Conservation (phyloP, 306 rosid species). For the Rosa lucieae region DNA sequence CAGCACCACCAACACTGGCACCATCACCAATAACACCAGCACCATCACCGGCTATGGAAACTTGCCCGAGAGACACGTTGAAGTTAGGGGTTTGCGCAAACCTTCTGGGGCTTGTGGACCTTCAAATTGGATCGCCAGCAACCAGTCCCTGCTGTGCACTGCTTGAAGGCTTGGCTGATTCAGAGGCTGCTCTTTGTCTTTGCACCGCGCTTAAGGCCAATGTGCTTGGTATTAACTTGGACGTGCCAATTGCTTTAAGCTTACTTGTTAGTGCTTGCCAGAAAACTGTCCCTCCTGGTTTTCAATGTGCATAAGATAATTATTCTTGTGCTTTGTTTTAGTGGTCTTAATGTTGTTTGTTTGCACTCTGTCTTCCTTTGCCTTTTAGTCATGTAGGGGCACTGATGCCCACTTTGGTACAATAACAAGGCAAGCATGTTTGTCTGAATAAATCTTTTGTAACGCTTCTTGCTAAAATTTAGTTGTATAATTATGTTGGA, state of each 20-base stretch:
- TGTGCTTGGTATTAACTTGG: constrained; percentile 67
- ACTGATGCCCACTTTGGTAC: neutral
- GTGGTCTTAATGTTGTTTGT: neutral
- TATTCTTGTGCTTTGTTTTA: neutral
- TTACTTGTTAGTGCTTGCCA: constrained; percentile 75
- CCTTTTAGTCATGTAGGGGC: neutral
- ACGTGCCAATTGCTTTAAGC: constrained; percentile 56
- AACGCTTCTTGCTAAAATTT: constrained; percentile 8
- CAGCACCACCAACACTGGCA: neutral
- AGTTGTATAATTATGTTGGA: neutral
- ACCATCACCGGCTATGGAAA: neutral
- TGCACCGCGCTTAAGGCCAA: constrained; percentile 80
- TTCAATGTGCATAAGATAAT: constrained; percentile 43
- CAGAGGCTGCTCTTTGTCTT: constrained; percentile 71
- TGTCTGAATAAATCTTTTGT: constrained; percentile 16
- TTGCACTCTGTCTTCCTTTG: neutral
- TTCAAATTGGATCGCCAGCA: constrained; percentile 49
- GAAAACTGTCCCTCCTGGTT: constrained; percentile 61
- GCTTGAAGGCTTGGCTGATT: constrained; percentile 57
- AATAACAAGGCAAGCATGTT: constrained; percentile 33
- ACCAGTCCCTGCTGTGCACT: constrained; percentile 62
- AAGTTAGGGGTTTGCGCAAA: constrained; percentile 66
- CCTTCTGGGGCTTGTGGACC: constrained; percentile 49
- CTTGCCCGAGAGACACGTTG: constrained; percentile 43
- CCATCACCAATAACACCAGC: neutral